These are phyloP conservation scores for Gossypium laxum DNA, from an alignment of 441 rosid species.

Conservation along the genomic window DNA sequence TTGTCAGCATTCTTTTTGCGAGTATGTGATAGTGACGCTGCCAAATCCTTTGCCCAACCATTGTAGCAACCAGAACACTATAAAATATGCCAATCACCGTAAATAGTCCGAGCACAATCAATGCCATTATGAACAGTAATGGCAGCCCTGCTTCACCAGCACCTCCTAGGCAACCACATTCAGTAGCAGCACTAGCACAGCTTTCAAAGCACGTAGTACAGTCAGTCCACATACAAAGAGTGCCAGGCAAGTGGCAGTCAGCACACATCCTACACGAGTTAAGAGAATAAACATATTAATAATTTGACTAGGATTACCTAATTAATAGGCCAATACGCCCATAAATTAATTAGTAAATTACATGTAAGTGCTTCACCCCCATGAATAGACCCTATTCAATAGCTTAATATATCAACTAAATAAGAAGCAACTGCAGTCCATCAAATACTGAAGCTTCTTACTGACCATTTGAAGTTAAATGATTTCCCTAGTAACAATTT, in stretches of 20 bases:
- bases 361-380: not conserved
- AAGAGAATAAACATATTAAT: conserved; percentile 2
- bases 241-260: conserved; percentile 97
- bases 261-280: conserved; percentile 69
- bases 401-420: not conserved
- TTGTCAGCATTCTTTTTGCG: conserved; percentile 94
- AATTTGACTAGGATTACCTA: not conserved
- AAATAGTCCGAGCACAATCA: conserved; percentile 79
- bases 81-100: conserved; percentile 93
- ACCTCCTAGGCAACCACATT: conserved; percentile 96
- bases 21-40: conserved; percentile 97
- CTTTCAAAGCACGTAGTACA: conserved; percentile 95
- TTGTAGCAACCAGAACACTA: conserved; percentile 92
- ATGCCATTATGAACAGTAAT: conserved; percentile 67
- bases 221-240: conserved; percentile 99
- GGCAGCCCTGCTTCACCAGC: conserved; percentile 99
- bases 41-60: conserved; percentile 99
- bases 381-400: not conserved
- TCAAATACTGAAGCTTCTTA: not conserved
- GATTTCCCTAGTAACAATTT: not conserved
- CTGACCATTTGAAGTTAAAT: not conserved
- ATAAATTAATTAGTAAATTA: not conserved
- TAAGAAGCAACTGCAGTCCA: not conserved
- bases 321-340: not conserved
- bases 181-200: conserved; percentile 85